Evolutionary conservation across 73 alveolate genomes (phyloP), one percentile per base, ranked within the genome.

Genomic region (Tetrahymena elliotti): DNA sequence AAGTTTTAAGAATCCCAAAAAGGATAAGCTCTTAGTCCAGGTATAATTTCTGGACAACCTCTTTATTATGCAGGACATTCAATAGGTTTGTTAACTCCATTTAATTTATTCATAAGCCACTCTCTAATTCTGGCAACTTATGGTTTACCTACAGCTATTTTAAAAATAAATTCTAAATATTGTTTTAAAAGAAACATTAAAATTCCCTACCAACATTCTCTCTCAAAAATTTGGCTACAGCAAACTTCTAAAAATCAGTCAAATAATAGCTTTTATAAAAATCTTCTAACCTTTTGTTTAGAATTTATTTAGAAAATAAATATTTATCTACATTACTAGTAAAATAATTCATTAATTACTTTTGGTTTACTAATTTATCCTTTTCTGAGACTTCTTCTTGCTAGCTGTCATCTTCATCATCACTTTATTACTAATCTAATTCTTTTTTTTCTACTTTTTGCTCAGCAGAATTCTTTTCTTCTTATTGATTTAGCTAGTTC

Each of bases 31-130:
- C 97, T 96, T 39, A 98, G 96, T 4, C 98, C 98, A 10, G 99
- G 98, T 40, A 98, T 97, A 15, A 98, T 47, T 52, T 98, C 99
- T 8, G 99, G 99, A 88, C 99, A 97, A 10, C 99, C 99, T 27
- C 94, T 93, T 93, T 98, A 95, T 53, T 97, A 93, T 68, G 34
- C 34, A 35, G 97, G 97, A 53, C 96, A 98, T 38, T 95, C 94
- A 47, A 93, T 95, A 33, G 98, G 98, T 31, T 95, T 82, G 83
- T 94, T 96, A 83, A 93, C 35, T 5, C 97, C 97, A 88, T 96
- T 96, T 10, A 97, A 15, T 38, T 95, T 96, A 97, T 95, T 97
- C 53, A 97, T 94, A 3, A 97, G 94, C 98, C 99, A 97, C 9
- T 94, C 97, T 97, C 98, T 94, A 13, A 95, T 95, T 37, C 98